Percentiles rank a stretch among this genome's conserved stretches.
Conservation (phyloP, 208 protist genomes). For the Leishmania martiniquensis region DNA sequence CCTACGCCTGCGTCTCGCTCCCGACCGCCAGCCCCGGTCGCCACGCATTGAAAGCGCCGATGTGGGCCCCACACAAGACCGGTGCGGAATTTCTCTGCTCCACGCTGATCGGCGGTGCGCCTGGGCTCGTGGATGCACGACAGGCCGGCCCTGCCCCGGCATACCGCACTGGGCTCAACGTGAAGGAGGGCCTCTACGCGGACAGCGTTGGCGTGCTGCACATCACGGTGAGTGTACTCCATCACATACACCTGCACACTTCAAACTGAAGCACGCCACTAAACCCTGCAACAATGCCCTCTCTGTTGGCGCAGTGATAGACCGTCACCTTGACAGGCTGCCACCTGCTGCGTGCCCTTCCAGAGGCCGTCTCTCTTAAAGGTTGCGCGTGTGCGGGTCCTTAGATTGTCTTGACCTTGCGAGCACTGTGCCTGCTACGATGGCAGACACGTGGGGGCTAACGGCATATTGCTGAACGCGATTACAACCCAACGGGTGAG, state of each 20-base stretch:
- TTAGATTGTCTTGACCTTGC: neutral
- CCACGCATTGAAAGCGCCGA: conserved; percentile 37
- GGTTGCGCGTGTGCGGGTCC: neutral
- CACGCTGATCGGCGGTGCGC: conserved; percentile 61
- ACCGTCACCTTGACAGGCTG: neutral
- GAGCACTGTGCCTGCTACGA: neutral
- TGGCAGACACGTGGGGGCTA: neutral
- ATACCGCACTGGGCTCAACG: conserved; percentile 39
- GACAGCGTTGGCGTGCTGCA: conserved; percentile 51
- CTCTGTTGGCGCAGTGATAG: neutral
- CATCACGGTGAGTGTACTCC: conserved; percentile 54
- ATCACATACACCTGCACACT: conserved; percentile 30
- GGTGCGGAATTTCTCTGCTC: conserved; percentile 66
- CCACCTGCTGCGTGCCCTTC: neutral
- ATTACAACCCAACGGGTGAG: neutral
- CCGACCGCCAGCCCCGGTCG: conserved; percentile 49
- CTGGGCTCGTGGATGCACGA: conserved; percentile 51
- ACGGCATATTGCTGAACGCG: neutral
- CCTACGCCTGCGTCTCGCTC: conserved; percentile 60
- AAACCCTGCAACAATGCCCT: neutral
- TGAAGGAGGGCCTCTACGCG: conserved; percentile 48
- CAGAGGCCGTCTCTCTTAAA: neutral
- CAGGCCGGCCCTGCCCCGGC: conserved; percentile 34
- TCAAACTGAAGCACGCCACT: too few species aligned
- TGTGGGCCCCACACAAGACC: conserved; percentile 67